Percentiles rank a stretch among this genome's conserved stretches.
phyloP scores from a whole-genome alignment of 1,284 basidiomycete species.

The Megacollybia platyphylla region DNA sequence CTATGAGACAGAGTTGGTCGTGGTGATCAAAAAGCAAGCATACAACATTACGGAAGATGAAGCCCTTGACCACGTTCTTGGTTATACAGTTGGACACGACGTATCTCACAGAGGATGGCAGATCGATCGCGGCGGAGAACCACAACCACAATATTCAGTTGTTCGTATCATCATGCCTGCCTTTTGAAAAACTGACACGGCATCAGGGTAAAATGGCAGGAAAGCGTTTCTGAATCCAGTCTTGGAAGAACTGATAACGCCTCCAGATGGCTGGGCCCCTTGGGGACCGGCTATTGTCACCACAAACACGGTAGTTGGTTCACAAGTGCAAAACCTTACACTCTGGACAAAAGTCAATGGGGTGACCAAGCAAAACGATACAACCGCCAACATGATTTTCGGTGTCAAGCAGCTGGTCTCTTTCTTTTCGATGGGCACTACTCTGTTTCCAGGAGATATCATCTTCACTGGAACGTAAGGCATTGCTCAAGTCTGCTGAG shows the following conservation, averaged over 20 bases:
- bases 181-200: conserved; percentile 11
- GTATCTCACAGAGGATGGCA: conserved; percentile 32
- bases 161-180: conserved; percentile 3
- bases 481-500: background rate
- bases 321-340: conserved; percentile 24
- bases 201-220: conserved; percentile 25
- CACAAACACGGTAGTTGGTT: conserved; percentile 24
- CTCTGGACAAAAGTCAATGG: conserved; percentile 39
- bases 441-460: conserved; percentile 40
- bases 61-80: conserved; percentile 30
- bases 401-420: conserved; percentile 30
- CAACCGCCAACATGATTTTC: conserved; percentile 31
- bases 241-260: background rate
- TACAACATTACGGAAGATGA: conserved; percentile 29
- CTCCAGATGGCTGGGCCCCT: conserved; percentile 24
- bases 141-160: conserved; percentile 27
- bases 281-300: conserved; percentile 33
- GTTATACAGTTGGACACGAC: conserved; percentile 25
- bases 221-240: background rate
- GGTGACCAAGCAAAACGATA: conserved; percentile 31
- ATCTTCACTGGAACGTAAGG: conserved; percentile 44
- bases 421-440: conserved; percentile 45
- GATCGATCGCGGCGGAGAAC: conserved; percentile 25
- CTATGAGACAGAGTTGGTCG: conserved; percentile 31
- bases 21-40: conserved; percentile 27